Evolutionary conservation across 352 stramenopile species (phyloP), one percentile per base, ranked within the genome.

Genomic region (Phytophthora melonis): DNA sequence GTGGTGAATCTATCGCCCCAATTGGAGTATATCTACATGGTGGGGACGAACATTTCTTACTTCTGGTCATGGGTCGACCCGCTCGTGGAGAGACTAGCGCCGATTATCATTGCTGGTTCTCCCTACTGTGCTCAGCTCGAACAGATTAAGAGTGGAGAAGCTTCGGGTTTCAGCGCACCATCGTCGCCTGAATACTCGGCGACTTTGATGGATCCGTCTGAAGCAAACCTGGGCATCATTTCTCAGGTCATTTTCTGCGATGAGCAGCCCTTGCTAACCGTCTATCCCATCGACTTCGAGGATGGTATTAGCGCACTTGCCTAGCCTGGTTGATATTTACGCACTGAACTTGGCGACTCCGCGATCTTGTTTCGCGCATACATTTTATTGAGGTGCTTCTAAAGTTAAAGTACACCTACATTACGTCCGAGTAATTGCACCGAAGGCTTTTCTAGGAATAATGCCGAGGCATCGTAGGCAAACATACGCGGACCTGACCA

Each of bases 231-330:
- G 10, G 36, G 60, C 1, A 39, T 70, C 8, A 56, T 75, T 19
- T 50, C 59, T 1, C 23, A 57, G 11, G 21, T 47, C 2, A 41
- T 70, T 11, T 53, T 63, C 25, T 70, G 68, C 21, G 61, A 66
- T 39, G 41, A 25, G 21, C 45, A 54, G 55, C 34, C 41, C 10
- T 21, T 30, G 9, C 23, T 18, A 10, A 43, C 67, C 5, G 62
- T 69, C 16, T 69, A 69, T 18, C 59, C 67, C 0, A 54, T 73
- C 18, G 49, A 9, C 16, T 58, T 55, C 9, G 58, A 73, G 43
- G 66, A 73, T 57, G 64, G 54, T 14, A 55, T 62, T 34, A 73
- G 27, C n/a, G 58, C 66, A 13, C 32, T 72, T 11, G 8, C 27
- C 30, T 67, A 54, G 53, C 1, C 25, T 5, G 25, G 25, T 30